Base-by-base conservation (phyloP, 1,284 basidiomycete genomes). In the Heliocybe sulcata region DNA sequence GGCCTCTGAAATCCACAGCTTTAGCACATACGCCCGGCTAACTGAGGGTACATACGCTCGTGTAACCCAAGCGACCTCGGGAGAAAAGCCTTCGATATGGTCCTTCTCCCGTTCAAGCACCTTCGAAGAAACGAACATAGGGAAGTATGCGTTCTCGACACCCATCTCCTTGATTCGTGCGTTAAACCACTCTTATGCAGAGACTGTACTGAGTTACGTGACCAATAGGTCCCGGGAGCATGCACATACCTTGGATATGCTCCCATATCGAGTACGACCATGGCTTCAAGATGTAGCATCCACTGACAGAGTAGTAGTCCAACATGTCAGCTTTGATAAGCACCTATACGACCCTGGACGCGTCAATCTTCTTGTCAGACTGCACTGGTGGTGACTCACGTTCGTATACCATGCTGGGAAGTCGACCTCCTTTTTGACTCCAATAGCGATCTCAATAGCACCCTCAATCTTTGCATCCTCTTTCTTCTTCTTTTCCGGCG, bases 21-120 rank as follows among this genome's bases (percentile, higher is more conserved):
- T 27, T 55, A 27, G 16, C 25, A 55, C n/a, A 25, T 33, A 10
- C 19, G 4, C 31, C 14, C 35, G 12, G 12, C 35, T 42, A 23
- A 19, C 1, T 52, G 14, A 38, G n/a, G 52, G 47, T 20, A 83
- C 90, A 68, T 66, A 94, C 90, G 96, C 96, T 72, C 83, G 81
- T 47, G 97, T 99, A 54, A 99, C 97, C 97, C 96, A 99, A 25
- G 96, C 97, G 33, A 99, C 97, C 72, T 99, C 96, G 1, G 96
- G 95, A 59, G 96, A 97, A 72, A 99, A 99, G n/a, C 96, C 96
- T 69, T 98, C 97, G 60, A 99, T 94, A 71, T 99, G 96, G 65
- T 99, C 90, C 77, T 99, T 99, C 72, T 99, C 96, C 51, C 90
- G 82, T 72, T 99, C 95, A 54, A 99, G 82, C 35, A 97, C 92